A percentile compares a stretch with the other conserved stretches of the same genome.
Evolutionary conservation across 2,329 filamentous ascomycete genomes (phyloP).

Genomic region (Fusarium penzigii): DNA sequence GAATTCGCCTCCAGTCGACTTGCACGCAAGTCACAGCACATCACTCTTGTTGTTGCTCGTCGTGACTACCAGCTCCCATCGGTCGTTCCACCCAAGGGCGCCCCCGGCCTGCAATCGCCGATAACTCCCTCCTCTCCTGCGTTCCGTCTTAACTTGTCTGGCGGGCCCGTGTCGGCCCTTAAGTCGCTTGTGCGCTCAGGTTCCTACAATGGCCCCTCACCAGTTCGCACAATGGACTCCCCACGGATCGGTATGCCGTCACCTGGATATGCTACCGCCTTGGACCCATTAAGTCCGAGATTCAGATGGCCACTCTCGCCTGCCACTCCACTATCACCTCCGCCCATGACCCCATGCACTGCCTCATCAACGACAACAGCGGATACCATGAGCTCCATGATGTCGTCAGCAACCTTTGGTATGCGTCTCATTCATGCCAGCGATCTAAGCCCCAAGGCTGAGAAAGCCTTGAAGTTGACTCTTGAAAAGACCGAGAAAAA

Average conservation of each 20-base stretch:
- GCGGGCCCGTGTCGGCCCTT: constrained; percentile 34
- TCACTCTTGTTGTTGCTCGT: constrained; percentile 59
- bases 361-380: constrained; percentile 38
- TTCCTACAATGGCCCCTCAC: constrained; percentile 18
- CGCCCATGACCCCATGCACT: constrained; percentile 51
- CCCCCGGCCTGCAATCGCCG: constrained; percentile 22
- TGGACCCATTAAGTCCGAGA: constrained; percentile 30
- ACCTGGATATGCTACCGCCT: constrained; percentile 34
- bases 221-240: constrained; percentile 26
- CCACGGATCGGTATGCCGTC: constrained; percentile 31
- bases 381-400: constrained; percentile 31
- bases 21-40: constrained; percentile 54
- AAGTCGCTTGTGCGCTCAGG: constrained; percentile 35
- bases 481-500: constrained; percentile 56
- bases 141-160: constrained; percentile 34
- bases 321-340: constrained; percentile 40
- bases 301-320: constrained; percentile 39
- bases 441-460: constrained; percentile 46
- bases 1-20: constrained; percentile 60
- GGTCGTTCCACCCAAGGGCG: constrained; percentile 23
- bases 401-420: constrained; percentile 44
- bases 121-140: constrained; percentile 35
- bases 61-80: constrained; percentile 57
- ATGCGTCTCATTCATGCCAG: constrained; percentile 53
- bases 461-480: constrained; percentile 48